Conservation (phyloP, 139 green algal species). For the Haematococcus lacustris region DNA sequence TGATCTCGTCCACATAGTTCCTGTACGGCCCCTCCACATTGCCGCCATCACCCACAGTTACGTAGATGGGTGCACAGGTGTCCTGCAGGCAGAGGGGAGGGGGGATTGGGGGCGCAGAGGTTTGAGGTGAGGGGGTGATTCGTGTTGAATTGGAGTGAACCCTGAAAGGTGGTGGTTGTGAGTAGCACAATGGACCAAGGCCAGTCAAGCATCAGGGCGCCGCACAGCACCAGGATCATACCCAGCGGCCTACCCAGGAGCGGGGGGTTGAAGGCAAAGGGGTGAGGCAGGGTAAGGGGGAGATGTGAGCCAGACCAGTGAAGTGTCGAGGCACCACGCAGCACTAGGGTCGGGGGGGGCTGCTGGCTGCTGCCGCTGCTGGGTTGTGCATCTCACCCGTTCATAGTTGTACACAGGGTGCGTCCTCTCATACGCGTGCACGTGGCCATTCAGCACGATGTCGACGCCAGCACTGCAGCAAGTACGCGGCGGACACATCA, state of each 20-base stretch:
- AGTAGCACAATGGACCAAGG: not conserved
- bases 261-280: too few species aligned
- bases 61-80: constrained; percentile 32
- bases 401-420: constrained; percentile 26
- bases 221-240: too few species aligned
- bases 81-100: constrained; percentile 7
- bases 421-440: constrained; percentile 49
- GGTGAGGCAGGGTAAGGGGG: too few species aligned
- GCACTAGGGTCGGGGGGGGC: too few species aligned
- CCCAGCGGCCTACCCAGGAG: too few species aligned
- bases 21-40: constrained; percentile 23
- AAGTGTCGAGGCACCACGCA: too few species aligned
- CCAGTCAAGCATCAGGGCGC: not conserved
- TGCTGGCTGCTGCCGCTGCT: too few species aligned
- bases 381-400: not conserved
- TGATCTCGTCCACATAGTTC: constrained; percentile 17
- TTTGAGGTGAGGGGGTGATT: not conserved
- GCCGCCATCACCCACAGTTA: constrained; percentile 27
- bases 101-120: not conserved
- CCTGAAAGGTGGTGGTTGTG: not conserved
- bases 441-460: constrained; percentile 39
- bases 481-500: too few species aligned
- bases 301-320: too few species aligned
- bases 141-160: too few species aligned
- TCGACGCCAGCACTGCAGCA: not conserved